A percentile compares a stretch with the other conserved stretches of the same genome.
Conservation (phyloP, 2,329 filamentous ascomycete genomes). For the Thelonectria rubi region DNA sequence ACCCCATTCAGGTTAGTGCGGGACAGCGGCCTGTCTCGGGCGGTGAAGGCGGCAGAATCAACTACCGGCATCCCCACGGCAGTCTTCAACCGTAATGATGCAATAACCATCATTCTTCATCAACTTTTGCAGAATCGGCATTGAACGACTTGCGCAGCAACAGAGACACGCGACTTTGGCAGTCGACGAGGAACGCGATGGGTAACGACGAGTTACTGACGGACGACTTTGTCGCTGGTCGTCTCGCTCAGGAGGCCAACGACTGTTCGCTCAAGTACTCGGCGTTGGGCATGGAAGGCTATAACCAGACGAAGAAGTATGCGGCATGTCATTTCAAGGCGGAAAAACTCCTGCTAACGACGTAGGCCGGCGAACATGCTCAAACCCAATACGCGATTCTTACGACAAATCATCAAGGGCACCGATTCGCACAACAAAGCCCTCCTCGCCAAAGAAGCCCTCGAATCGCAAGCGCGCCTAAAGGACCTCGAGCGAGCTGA, state of each 20-base stretch:
- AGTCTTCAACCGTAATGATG: not conserved
- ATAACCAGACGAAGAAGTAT: constrained; percentile 58
- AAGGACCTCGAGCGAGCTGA: constrained; percentile 64
- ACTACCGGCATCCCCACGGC: constrained; percentile 16
- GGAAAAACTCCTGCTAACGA: constrained; percentile 32
- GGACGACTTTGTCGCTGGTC: constrained; percentile 80
- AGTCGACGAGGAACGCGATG: constrained; percentile 42
- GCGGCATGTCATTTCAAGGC: constrained; percentile 38
- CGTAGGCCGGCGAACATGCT: constrained; percentile 72
- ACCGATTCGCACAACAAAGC: constrained; percentile 91
- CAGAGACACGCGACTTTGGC: not conserved
- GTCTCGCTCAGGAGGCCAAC: constrained; percentile 83
- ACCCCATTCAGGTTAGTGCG: constrained; percentile 43
- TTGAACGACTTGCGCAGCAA: constrained; percentile 1
- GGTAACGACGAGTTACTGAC: constrained; percentile 63
- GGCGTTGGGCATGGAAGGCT: constrained; percentile 76
- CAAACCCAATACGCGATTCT: constrained; percentile 91
- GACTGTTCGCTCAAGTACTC: constrained; percentile 79
- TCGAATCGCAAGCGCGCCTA: constrained; percentile 78
- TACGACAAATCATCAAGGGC: constrained; percentile 87
- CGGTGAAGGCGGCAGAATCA: constrained; percentile 35
- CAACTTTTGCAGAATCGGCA: constrained; percentile 1
- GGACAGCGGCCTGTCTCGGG: constrained; percentile 16
- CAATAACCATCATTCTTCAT: constrained; percentile 2
- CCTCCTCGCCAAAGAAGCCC: constrained; percentile 82